A percentile compares a stretch with the other conserved stretches of the same genome.
phyloP scores from a whole-genome alignment of 805 yeast genomes.

The Candida multigemmis region DNA sequence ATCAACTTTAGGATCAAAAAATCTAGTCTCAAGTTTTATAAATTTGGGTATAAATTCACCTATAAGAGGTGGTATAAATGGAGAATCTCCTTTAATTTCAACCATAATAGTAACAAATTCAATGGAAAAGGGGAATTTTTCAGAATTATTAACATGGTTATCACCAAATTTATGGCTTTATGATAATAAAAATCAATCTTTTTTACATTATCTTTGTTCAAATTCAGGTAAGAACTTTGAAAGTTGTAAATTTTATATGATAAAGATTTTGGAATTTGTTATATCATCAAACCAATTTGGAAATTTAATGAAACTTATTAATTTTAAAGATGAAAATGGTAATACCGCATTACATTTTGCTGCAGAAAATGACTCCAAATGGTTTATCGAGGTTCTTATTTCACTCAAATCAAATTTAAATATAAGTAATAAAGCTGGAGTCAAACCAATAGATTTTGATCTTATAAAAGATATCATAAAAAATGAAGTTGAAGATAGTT shows the following conservation, averaged over 20 bases:
- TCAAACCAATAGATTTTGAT: conserved; percentile 83
- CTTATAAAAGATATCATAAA: conserved; percentile 35
- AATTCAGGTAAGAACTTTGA: conserved; percentile 19
- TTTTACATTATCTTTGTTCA: conserved; percentile 78
- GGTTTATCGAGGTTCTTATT: conserved; percentile 27
- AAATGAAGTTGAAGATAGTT: conserved; percentile 12
- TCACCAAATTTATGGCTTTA: conserved; percentile 47
- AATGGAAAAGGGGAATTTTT: conserved; percentile 70
- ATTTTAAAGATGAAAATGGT: conserved; percentile 26
- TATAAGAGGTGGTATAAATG: conserved; percentile 26
- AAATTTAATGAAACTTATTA: conserved; percentile 14
- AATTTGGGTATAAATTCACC: conserved; percentile 27
- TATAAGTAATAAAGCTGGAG: conserved; percentile 75
- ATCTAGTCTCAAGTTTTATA: conserved; percentile 24
- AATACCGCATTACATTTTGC: conserved; percentile 33
- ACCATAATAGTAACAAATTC: conserved; percentile 80
- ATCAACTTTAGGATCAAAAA: conserved; percentile 27
- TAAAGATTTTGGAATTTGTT: conserved; percentile 24
- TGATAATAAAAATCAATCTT: conserved; percentile 63
- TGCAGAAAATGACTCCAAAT: conserved; percentile 26
- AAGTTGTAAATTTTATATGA: conserved; percentile 25
- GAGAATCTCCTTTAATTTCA: conserved; percentile 43
- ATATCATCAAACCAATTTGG: conserved; percentile 10
- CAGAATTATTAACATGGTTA: conserved; percentile 49
- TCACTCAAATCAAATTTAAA: conserved; percentile 41